These are phyloP conservation scores for Barnettozyma wickerhamii DNA, from an alignment of 805 yeast species.

Conservation along the genomic window DNA sequence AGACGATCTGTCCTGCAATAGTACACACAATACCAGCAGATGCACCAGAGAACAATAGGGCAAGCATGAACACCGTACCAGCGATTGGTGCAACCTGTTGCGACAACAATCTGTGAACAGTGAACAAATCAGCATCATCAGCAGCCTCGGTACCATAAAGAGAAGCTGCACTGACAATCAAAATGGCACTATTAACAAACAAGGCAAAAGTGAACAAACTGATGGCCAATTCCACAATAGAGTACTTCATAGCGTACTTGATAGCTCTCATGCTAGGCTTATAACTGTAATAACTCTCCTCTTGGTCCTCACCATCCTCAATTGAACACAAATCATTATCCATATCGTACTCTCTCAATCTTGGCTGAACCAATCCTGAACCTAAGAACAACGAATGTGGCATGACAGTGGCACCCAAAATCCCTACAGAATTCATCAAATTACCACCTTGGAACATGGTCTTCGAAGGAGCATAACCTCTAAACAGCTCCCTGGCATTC, in stretches of 20 bases:
- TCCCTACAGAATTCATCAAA: slow-evolving; percentile 70
- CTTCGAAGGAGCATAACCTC: slow-evolving; percentile 68
- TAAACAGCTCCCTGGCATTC: slow-evolving; percentile 43
- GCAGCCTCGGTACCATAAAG: slow-evolving; percentile 68
- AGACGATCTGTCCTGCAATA: slow-evolving; percentile 87
- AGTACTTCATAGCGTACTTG: slow-evolving; percentile 62
- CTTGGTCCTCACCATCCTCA: slow-evolving; percentile 20
- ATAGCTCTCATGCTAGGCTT: slow-evolving; percentile 73
- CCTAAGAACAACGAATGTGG: slow-evolving; percentile 87
- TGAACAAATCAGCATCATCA: slow-evolving; percentile 72
- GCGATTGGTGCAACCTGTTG: slow-evolving; percentile 64
- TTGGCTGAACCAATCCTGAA: slow-evolving; percentile 80
- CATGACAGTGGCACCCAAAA: slow-evolving; percentile 92
- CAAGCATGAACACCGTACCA: slow-evolving; percentile 81
- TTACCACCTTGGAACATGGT: slow-evolving; percentile 55
- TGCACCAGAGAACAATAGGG: slow-evolving; percentile 79
- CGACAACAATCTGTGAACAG: slow-evolving; percentile 65
- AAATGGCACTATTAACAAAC: slow-evolving; percentile 80
- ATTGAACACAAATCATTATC: slow-evolving; percentile 45
- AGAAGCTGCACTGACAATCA: slow-evolving; percentile 79
- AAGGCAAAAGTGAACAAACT: slow-evolving; percentile 78
- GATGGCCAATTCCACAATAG: slow-evolving; percentile 64
- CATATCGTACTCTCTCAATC: slow-evolving; percentile 70
- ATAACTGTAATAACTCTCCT: slow-evolving; percentile 44
- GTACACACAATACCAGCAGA: slow-evolving; percentile 93